A percentile compares a stretch with the other conserved stretches of the same genome.
Evolutionary conservation across 1,139 yeast species (phyloP).

Genomic region (Yamadazyma kanchanaburiensis): DNA sequence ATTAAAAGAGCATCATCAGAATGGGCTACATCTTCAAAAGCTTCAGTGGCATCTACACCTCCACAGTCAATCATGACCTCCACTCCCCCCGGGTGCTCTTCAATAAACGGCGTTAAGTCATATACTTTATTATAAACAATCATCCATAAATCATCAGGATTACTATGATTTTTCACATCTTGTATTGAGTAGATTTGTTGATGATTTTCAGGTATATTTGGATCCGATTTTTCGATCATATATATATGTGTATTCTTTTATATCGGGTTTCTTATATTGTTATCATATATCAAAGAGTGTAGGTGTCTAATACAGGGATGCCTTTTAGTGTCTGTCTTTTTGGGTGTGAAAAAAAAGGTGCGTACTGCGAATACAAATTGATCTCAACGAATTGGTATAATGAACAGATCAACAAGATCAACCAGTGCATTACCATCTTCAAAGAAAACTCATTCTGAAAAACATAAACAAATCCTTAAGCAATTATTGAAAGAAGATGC

Average conservation of each 20-base stretch:
- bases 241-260: too few relatives aligned
- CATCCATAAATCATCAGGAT: constrained; percentile 61
- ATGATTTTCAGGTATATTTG: neutral
- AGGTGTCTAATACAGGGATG: too few relatives aligned
- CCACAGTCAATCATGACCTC: constrained; percentile 67
- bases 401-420: neutral
- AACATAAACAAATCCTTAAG: constrained; percentile 66
- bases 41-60: constrained; percentile 69
- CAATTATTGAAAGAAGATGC: constrained; percentile 71
- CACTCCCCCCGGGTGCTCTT: constrained; percentile 66
- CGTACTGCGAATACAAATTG: neutral
- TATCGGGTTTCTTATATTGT: too few relatives aligned
- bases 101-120: constrained; percentile 48
- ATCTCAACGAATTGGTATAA: neutral
- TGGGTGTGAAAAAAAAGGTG: too few relatives aligned
- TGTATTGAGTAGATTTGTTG: neutral
- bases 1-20: constrained; percentile 40
- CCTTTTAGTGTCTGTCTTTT: too few relatives aligned
- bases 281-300: too few relatives aligned
- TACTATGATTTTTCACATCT: constrained; percentile 31
- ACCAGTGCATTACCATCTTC: constrained; percentile 33
- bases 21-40: constrained; percentile 53
- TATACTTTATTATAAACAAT: constrained; percentile 61
- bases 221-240: neutral
- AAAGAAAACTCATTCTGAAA: constrained; percentile 44